Base-by-base conservation (phyloP, 2,329 filamentous ascomycete species). In the Aspergillus jensenii region DNA sequence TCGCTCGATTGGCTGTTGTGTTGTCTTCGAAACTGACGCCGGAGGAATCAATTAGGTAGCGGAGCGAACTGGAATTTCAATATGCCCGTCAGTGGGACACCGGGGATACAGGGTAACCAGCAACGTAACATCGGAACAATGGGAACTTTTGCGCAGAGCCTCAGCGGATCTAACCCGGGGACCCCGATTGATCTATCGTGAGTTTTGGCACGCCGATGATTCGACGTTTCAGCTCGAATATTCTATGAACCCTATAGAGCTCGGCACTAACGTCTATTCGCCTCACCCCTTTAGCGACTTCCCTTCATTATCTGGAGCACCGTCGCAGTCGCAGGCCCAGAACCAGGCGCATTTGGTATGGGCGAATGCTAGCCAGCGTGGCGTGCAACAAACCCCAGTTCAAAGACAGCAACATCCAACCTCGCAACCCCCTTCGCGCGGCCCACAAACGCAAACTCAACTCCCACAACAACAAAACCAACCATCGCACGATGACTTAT, bases 41-140 rank as follows among this genome's bases (percentile, higher is more conserved):
- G 35, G 52, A 37, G 44, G 50, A 43, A 44, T 48, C 45, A 55
- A 67, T 48, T 70, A 80, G 83, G 82, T 52, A 80, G 77, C 65
- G 80, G 79, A 66, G 78, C 81, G 60, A 81, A 81, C 69, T 86
- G 83, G 83, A 82, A 81, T 49, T 85, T 85, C 68, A 81, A 81
- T 49, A 72, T 81, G 55, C 81, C 82, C 44, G 79, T 82, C 68
- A 80, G 80, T 52, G 81, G 79, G 62, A 78, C 81, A 54, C 79
- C 81, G 60, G 79, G 79, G 54, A 72, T 84, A 59, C 77, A 80
- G 57, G 78, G 71, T 60, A 76, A 74, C 60, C 82, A 82, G 69
- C 73, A 82, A 68, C 78, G 82, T 69, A 76, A 75, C 63, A 79
- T 82, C 67, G 78, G 76, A 51, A 76, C 76, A 25, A 76, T 82